Conservation (phyloP, 192 early-diverging fungal species). For the Entomortierella beljakovae region DNA sequence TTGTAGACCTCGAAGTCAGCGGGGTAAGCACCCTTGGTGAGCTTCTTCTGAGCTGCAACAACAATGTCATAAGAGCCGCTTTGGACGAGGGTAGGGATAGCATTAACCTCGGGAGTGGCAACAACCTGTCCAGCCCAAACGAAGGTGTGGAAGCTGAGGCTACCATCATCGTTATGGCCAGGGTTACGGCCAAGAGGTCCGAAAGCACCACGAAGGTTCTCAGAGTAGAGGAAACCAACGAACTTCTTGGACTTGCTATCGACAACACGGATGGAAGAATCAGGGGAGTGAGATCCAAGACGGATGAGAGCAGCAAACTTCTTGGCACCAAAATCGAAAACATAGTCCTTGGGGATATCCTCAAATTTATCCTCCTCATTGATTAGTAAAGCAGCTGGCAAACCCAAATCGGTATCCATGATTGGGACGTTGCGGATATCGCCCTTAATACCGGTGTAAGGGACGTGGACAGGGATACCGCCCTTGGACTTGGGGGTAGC, state of each 20-base stretch:
- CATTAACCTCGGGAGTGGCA: conserved; percentile 3
- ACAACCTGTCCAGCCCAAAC: conserved; percentile 26
- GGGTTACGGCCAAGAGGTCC: conserved; percentile 21
- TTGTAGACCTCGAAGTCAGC: conserved; percentile 33
- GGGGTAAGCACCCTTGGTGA: conserved; percentile 37
- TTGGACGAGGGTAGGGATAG: background rate
- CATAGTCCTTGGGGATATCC: background rate
- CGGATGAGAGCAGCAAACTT: conserved; percentile 7
- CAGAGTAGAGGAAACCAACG: conserved; percentile 11
- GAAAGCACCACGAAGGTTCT: conserved; percentile 13
- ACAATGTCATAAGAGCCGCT: conserved; percentile 30
- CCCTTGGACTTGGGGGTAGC: conserved; percentile 31
- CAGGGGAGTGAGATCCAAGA: conserved; percentile 39
- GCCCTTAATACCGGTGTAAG: conserved; percentile 61
- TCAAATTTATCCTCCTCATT: background rate
- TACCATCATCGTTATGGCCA: conserved; percentile 7
- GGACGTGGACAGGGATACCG: conserved; percentile 45
- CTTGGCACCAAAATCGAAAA: conserved; percentile 3
- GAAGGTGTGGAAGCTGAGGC: conserved; percentile 7
- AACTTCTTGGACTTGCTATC: conserved; percentile 13
- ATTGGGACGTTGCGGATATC: conserved; percentile 55
- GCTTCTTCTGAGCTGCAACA: conserved; percentile 36
- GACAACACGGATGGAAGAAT: conserved; percentile 16
- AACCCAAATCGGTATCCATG: conserved; percentile 24
- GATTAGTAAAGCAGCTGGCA: conserved; percentile 8